Conservation (phyloP, 2,329 filamentous ascomycete species). For the Colletotrichum sp. region DNA sequence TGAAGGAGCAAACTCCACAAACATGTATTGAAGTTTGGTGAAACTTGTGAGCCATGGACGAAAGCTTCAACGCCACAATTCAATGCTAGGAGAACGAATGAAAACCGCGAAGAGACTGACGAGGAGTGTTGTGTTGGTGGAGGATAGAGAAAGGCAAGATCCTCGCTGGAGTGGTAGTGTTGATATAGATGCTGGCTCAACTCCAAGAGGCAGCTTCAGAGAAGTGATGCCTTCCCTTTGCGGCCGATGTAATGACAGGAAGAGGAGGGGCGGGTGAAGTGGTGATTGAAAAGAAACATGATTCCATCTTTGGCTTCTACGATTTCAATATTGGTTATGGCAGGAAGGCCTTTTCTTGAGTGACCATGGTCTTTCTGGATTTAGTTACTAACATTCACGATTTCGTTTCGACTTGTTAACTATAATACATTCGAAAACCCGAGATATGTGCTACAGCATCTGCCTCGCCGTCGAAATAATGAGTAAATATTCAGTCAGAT, state of each 20-base stretch:
- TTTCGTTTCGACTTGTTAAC: background rate
- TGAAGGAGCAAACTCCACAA: background rate
- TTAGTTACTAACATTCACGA: background rate
- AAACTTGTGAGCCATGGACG: background rate
- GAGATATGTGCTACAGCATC: background rate
- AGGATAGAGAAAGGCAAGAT: background rate
- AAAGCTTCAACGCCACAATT: background rate
- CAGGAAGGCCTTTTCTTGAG: too few relatives aligned
- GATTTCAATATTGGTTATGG: background rate
- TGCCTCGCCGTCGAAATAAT: too few relatives aligned
- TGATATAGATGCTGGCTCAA: background rate
- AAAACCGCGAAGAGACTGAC: background rate
- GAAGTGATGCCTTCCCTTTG: background rate
- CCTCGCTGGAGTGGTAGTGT: background rate
- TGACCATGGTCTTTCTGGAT: background rate
- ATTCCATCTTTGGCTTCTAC: background rate
- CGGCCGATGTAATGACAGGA: background rate
- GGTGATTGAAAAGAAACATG: background rate
- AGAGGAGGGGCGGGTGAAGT: background rate
- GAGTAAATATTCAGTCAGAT: background rate
- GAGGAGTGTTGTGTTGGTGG: background rate
- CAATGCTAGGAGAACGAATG: background rate
- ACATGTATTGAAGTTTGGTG: background rate
- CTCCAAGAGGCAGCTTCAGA: background rate
- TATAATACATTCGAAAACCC: background rate